Base-by-base conservation (phyloP, 257 asterid species). In the Thymus mandschuricus region DNA sequence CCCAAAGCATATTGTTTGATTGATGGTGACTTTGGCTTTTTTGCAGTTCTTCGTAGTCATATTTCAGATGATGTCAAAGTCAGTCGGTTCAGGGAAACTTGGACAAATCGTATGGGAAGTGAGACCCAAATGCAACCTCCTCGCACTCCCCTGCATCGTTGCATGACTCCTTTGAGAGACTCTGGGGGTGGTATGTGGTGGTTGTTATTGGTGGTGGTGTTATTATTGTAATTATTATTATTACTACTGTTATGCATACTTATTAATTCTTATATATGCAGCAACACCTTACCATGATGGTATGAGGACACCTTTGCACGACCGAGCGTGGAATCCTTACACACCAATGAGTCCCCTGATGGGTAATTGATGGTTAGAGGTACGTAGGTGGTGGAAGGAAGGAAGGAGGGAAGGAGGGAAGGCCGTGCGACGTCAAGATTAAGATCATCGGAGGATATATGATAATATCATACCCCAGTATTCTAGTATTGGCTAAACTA, bases 291-390 rank as follows among this genome's bases (percentile, higher is more conserved):
- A 81, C 63, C 96, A 85, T 67, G 96, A 91, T 81, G 98, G 98
- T 38, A 93, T 91, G 97, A 82, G 98, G 86, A 93, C 96, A 2
- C 97, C 97, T 73, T 89, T 87, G 98, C 96, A 91, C 44, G 97
- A 93, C 80, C 76, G 96, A 74, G 98, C 98, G 46, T 93, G 96
- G 98, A 93, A 93, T 78, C 97, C 97, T 28, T 86, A 82, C 48
- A 76, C 21, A 21, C 21, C 21, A 21, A 21, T 21, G 21, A 21
- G 21, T 21, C 21, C 21, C 21, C 21, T 21, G 21, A 21, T 21
- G 21, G 21, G 21, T 21, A 21, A 21, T 21, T 21, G 21, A 21
- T 21, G 21, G 21, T 21, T 21, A 21, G 21, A 21, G 21, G 21
- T 21, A 21, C 21, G 21, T 21, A 21, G 21, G 21, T 21, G 21